phyloP scores from a whole-genome alignment of 345 rosid species.

The Citrus sinensis region DNA sequence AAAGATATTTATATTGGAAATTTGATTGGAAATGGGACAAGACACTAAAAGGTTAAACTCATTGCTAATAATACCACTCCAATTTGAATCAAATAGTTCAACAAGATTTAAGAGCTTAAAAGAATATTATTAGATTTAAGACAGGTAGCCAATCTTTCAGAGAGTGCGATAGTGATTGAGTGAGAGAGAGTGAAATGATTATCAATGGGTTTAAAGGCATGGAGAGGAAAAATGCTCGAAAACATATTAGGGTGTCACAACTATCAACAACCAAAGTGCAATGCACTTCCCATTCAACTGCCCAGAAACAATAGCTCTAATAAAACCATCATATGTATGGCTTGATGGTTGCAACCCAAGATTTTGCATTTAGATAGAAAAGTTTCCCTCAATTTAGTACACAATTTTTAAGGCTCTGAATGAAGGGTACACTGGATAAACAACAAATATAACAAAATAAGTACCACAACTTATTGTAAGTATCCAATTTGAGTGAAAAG shows the following conservation, averaged over 20 bases:
- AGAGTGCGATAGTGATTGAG: not conserved
- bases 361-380: slow-evolving; percentile 58
- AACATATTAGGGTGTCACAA: not conserved
- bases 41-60: not conserved
- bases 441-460: not conserved
- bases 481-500: not conserved
- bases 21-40: not conserved
- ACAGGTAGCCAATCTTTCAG: not conserved
- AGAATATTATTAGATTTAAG: not conserved
- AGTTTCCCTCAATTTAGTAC: slow-evolving; percentile 6
- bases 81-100: not conserved
- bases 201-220: not conserved
- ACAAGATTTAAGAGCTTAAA: not conserved
- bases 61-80: not conserved
- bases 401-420: not conserved
- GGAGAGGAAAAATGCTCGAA: not conserved
- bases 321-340: slow-evolving; percentile 55
- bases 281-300: not conserved
- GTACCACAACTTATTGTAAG: not conserved
- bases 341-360: slow-evolving; percentile 70
- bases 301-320: slow-evolving; percentile 53
- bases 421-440: not conserved
- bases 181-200: not conserved
- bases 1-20: not conserved
- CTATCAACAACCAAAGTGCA: not conserved